Evolutionary conservation across 2,329 filamentous ascomycete genomes (phyloP).

Genomic region (Hypoxylon sp.): DNA sequence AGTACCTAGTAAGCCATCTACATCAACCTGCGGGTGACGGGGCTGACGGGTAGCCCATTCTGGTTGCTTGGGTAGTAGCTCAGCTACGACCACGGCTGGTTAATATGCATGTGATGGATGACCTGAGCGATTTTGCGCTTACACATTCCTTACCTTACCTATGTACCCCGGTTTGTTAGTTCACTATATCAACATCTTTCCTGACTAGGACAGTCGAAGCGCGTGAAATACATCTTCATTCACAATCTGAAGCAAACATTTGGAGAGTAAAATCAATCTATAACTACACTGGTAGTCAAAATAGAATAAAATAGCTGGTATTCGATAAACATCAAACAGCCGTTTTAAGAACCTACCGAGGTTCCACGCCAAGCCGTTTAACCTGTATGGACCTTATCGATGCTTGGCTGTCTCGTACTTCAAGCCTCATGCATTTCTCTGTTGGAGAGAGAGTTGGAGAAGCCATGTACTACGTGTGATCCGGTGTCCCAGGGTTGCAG

Average conservation of each 20-base stretch:
- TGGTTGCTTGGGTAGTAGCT: not conserved
- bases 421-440: not conserved
- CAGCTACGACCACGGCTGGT: conserved; percentile 1
- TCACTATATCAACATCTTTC: conserved; percentile 28
- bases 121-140: conserved; percentile 37
- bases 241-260: conserved; percentile 11
- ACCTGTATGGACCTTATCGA: conserved; percentile 5
- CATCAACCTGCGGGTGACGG: conserved; percentile 12
- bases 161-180: conserved; percentile 25
- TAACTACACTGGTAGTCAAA: not conserved
- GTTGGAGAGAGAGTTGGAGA: conserved; percentile 1
- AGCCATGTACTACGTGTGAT: not conserved
- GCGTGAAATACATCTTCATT: conserved; percentile 17
- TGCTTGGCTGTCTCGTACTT: conserved; percentile 17
- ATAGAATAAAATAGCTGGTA: not conserved
- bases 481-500: not conserved
- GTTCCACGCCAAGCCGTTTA: conserved; percentile 20
- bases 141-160: conserved; percentile 18
- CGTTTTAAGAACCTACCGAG: conserved; percentile 18
- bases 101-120: conserved; percentile 25
- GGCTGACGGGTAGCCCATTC: conserved; percentile 12
- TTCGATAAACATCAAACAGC: conserved; percentile 17
- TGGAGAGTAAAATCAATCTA: not conserved
- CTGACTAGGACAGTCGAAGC: conserved; percentile 28
- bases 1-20: conserved; percentile 26